A percentile compares a stretch with the other conserved stretches of the same genome.
Evolutionary conservation across 305 asterid species (phyloP).

Genomic region (Solanum aculeatissimum): DNA sequence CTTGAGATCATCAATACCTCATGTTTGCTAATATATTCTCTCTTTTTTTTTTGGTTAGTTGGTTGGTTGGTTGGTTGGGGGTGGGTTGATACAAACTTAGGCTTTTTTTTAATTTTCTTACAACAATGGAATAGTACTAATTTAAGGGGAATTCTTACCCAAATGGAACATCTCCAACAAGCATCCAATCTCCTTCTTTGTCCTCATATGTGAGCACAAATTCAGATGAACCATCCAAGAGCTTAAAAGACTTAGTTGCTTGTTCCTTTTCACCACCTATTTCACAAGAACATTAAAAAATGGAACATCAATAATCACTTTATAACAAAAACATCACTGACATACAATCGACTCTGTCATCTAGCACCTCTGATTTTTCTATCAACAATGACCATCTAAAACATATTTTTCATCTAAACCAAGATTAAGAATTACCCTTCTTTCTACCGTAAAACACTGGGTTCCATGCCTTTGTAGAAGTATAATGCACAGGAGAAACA

Average conservation of each 20-base stretch:
- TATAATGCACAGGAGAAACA: background rate
- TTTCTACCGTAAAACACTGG: background rate
- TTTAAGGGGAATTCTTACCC: conserved; percentile 25
- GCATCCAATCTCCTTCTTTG: conserved; percentile 95
- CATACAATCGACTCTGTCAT: background rate
- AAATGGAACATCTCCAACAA: conserved; percentile 86
- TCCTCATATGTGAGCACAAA: conserved; percentile 79
- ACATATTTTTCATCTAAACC: background rate
- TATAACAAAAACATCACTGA: background rate
- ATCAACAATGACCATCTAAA: background rate
- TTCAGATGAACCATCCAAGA: conserved; percentile 70
- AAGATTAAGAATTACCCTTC: background rate
- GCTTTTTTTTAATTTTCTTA: background rate
- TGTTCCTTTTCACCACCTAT: conserved; percentile 47
- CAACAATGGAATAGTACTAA: background rate
- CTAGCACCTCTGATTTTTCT: background rate
- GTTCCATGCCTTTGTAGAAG: background rate
- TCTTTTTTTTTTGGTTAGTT: background rate
- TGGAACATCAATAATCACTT: background rate
- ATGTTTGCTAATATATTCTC: background rate
- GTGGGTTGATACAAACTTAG: background rate
- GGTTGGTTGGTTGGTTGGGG: background rate
- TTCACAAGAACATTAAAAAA: background rate
- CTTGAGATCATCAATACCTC: background rate
- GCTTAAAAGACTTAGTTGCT: conserved; percentile 33